Conservation (phyloP, 352 stramenopile genomes). For the Globisporangium irregulare region DNA sequence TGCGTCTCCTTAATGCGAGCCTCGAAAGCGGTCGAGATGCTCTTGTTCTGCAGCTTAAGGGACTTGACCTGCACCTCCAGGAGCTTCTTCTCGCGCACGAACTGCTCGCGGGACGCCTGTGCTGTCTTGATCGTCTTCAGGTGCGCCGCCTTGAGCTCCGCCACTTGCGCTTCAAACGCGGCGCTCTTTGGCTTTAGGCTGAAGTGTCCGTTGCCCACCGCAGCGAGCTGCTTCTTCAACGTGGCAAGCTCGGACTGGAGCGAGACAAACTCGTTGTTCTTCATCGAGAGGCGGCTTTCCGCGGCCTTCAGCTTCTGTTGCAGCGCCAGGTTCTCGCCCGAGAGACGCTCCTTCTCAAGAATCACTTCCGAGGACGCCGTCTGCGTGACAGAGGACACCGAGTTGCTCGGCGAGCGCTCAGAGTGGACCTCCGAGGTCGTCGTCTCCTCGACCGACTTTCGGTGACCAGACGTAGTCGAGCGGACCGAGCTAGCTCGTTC, state of each 20-base stretch:
- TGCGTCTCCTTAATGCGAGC: neutral
- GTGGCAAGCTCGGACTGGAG: slow-evolving; percentile 15
- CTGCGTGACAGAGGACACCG: slow-evolving; percentile 7
- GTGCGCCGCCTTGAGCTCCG: slow-evolving; percentile 20
- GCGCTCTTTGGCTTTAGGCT: slow-evolving; percentile 21
- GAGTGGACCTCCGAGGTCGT: slow-evolving; percentile 15
- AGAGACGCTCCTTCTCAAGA: slow-evolving; percentile 41
- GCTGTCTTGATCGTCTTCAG: slow-evolving; percentile 6
- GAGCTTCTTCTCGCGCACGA: neutral
- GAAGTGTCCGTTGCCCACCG: slow-evolving; percentile 27
- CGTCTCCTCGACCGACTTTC: slow-evolving; percentile 13
- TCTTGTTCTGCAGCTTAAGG: neutral
- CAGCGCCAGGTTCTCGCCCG: slow-evolving; percentile 38
- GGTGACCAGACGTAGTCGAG: slow-evolving; percentile 7
- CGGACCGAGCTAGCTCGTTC: neutral
- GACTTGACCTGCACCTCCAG: neutral
- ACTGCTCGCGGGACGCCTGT: slow-evolving; percentile 2
- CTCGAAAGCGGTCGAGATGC: neutral
- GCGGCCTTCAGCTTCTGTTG: slow-evolving; percentile 29
- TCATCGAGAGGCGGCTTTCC: slow-evolving; percentile 24
- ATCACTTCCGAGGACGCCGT: slow-evolving; percentile 27
- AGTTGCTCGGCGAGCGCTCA: slow-evolving; percentile 6
- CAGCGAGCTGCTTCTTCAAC: slow-evolving; percentile 34
- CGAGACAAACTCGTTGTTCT: slow-evolving; percentile 31
- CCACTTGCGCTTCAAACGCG: slow-evolving; percentile 24